Conservation (phyloP, 2,329 filamentous ascomycete genomes). For the Westerdykella ornata region DNA sequence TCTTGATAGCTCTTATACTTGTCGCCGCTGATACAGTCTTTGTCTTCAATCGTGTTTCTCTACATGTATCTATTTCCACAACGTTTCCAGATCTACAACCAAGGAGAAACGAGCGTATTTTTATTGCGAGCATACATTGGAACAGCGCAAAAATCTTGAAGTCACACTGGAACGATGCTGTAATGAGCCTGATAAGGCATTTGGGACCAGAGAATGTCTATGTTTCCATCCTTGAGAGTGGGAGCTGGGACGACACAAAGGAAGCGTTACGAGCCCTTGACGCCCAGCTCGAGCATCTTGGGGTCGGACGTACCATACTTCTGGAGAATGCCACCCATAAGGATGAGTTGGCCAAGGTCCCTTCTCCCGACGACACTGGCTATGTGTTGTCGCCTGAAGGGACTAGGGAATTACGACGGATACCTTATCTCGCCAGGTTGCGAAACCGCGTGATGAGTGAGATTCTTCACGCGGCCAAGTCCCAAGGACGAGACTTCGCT, state of each 20-base stretch:
- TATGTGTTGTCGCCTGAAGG: conserved; percentile 55
- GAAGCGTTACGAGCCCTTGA: conserved; percentile 52
- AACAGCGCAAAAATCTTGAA: conserved; percentile 57
- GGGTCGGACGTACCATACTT: conserved; percentile 50
- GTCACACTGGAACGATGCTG: conserved; percentile 54
- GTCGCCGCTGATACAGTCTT: neutral
- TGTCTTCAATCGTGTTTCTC: neutral
- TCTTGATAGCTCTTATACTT: neutral
- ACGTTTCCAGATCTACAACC: neutral
- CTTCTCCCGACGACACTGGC: conserved; percentile 33
- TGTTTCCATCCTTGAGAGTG: conserved; percentile 61
- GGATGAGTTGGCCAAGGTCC: conserved; percentile 22
- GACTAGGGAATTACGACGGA: conserved; percentile 54
- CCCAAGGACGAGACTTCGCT: conserved; percentile 46
- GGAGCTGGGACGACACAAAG: conserved; percentile 62
- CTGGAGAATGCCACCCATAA: conserved; percentile 50
- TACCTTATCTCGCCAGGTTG: conserved; percentile 58
- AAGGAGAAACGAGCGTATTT: conserved; percentile 41
- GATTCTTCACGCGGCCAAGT: conserved; percentile 46
- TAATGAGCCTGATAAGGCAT: conserved; percentile 49
- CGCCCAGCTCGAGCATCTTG: conserved; percentile 43
- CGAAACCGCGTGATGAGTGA: conserved; percentile 55
- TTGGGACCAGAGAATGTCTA: conserved; percentile 59
- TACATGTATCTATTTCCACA: neutral
- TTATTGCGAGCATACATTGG: conserved; percentile 62